Conservation (phyloP, 257 asterid species). For the Nicotiana tabacum region DNA sequence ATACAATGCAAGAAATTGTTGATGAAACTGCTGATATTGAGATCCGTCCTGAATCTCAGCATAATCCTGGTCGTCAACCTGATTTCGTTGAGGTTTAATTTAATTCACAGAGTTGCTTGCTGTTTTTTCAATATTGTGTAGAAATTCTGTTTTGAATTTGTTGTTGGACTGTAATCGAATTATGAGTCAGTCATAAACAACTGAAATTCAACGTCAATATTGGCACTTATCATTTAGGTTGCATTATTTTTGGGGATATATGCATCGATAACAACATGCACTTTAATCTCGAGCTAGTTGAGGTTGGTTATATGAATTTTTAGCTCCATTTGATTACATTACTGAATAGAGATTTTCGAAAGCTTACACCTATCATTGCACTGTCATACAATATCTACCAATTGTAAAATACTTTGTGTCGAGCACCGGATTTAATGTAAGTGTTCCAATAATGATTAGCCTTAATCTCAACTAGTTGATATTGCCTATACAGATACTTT, state of each 20-base stretch:
- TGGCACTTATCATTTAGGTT: neutral
- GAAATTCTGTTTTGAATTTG: neutral
- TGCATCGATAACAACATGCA: neutral
- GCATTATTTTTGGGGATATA: neutral
- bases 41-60: conserved; percentile 96
- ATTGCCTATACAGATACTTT: neutral
- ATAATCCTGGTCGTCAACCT: conserved; percentile 81
- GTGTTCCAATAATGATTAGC: neutral
- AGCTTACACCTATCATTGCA: neutral
- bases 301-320: neutral
- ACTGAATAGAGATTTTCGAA: neutral
- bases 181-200: neutral
- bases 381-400: neutral
- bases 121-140: no score
- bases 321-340: neutral
- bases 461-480: no score
- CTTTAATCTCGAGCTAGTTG: neutral
- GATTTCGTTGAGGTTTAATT: conserved; percentile 76
- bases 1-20: conserved; percentile 97
- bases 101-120: no score
- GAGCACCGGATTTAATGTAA: neutral
- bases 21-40: conserved; percentile 93
- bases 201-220: neutral
- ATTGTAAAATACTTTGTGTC: neutral
- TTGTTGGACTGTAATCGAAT: neutral